A percentile compares a stretch with the other conserved stretches of the same genome.
These are phyloP conservation scores for Macaranga tanarius DNA, from an alignment of 441 rosid species.

Conservation along the genomic window DNA sequence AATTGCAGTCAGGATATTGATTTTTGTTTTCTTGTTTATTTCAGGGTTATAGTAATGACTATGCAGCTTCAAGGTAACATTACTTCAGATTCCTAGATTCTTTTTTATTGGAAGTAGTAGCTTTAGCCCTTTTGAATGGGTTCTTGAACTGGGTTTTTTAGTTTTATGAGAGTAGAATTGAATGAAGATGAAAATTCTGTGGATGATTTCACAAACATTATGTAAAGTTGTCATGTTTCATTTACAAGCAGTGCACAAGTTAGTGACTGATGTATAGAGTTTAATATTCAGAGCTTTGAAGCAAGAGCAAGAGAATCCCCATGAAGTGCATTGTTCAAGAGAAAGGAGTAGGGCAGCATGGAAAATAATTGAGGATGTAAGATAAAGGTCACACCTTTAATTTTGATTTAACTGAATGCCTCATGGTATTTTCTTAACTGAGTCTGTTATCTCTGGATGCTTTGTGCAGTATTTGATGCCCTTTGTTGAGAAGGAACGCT, in stretches of 20 bases:
- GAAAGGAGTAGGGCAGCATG: slow-evolving; percentile 89
- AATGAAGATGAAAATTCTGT: not conserved
- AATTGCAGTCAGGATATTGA: not conserved
- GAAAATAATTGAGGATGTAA: slow-evolving; percentile 80
- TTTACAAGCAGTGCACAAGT: not conserved
- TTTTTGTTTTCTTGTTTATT: slow-evolving; percentile 9
- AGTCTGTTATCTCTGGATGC: not conserved
- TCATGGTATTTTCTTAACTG: not conserved
- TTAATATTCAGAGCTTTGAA: slow-evolving; percentile 35
- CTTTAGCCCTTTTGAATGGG: slow-evolving; percentile 1
- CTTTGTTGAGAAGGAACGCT: slow-evolving; percentile 66
- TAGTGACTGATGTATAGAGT: slow-evolving; percentile 1
- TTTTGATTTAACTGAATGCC: not conserved
- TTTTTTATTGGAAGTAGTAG: too few relatives aligned
- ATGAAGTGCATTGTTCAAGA: slow-evolving; percentile 91
- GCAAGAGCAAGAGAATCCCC: slow-evolving; percentile 34
- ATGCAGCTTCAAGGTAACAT: slow-evolving; percentile 40
- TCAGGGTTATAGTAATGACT: slow-evolving; percentile 38
- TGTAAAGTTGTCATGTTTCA: not conserved
- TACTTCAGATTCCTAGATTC: not conserved
- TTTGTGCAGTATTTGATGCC: slow-evolving; percentile 81
- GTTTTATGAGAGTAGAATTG: not conserved
- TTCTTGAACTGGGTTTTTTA: slow-evolving; percentile 15
- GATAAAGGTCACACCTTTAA: not conserved
- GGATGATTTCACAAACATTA: not conserved